phyloP scores from a whole-genome alignment of 2,329 filamentous ascomycete species.

The Fusarium metavorans region DNA sequence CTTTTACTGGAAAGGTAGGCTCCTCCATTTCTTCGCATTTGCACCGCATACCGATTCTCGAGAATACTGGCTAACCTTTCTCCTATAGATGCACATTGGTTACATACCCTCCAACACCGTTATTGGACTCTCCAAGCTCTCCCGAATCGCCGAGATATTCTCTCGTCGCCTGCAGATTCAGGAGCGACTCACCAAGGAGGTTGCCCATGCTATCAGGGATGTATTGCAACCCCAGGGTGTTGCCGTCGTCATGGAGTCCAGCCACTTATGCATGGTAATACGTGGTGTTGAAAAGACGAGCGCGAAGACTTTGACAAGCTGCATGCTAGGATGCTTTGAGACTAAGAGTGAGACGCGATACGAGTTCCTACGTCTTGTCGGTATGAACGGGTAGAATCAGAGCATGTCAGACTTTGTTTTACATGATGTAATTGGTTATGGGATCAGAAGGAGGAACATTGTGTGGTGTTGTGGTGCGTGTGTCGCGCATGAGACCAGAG shows the following conservation, averaged over 20 bases:
- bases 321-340: constrained; percentile 96
- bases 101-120: constrained; percentile 94
- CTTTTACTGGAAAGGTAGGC: constrained; percentile 90
- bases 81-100: constrained; percentile 92
- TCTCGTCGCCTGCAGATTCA: constrained; percentile 93
- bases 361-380: constrained; percentile 88
- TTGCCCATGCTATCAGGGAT: constrained; percentile 94
- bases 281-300: constrained; percentile 94
- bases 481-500: too few relatives aligned
- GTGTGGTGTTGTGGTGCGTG: too few relatives aligned
- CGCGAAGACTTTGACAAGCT: constrained; percentile 91
- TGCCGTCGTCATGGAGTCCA: constrained; percentile 96
- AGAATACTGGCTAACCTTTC: not conserved
- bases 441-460: too few relatives aligned
- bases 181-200: constrained; percentile 95
- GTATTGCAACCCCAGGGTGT: constrained; percentile 94
- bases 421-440: too few relatives aligned
- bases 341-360: constrained; percentile 92
- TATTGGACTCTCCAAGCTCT: constrained; percentile 94
- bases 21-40: not conserved
- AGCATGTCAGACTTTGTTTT: not conserved
- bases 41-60: constrained; percentile 2
- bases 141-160: constrained; percentile 97
- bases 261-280: constrained; percentile 99
- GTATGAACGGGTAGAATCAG: constrained; percentile 61